Base-by-base conservation (phyloP, 768 basidiomycete species). In the Terana coerulea region DNA sequence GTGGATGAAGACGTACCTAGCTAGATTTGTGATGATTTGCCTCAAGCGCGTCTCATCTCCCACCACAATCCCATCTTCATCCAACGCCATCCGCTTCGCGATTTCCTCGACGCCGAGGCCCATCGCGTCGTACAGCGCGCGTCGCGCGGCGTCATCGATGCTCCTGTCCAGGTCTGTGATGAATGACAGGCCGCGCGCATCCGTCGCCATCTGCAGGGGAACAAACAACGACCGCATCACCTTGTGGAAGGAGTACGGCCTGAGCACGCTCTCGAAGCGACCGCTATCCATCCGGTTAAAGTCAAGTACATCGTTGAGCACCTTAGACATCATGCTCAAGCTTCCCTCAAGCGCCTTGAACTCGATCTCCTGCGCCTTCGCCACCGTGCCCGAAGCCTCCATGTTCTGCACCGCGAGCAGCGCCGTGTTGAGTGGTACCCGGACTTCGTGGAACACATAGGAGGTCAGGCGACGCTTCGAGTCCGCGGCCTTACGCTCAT, bases 361-460 rank as follows among this genome's bases (percentile, higher is more conserved):
- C 72, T 97, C 93, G 51, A 95, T 83, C 55, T 88, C 84, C 61
- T 93, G 86, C 33, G 85, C 81, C 57, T 80, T 83, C 2, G 78
- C 76, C 39, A 95, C 78, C 1, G 80, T 78, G 8, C 86, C 81
- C 0, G 82, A 81, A 1, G 89, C 91, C 54, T 88, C 85, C 79
- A 95, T 84, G 62, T 98, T 95, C 70, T 97, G 94, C n/a, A 95
- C 87, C 1, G 94, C 91, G 43, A 95, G 73, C 14, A 94, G 71
- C 10, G 88, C 88, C 36, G 87, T 89, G 61, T 90, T 89, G 47
- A 90, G 69, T 22, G 88, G 88, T 49, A 90, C 88, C 53, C 88
- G 83, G 67, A 90, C 88, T 75, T 88, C 83, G 24, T 39, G 64
- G 56, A 65, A 71, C 56, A 77, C 80, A 70, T 76, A 81, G 86